Evolutionary conservation across 805 yeast species (phyloP).

Genomic region (Candida sakaeoensis): DNA sequence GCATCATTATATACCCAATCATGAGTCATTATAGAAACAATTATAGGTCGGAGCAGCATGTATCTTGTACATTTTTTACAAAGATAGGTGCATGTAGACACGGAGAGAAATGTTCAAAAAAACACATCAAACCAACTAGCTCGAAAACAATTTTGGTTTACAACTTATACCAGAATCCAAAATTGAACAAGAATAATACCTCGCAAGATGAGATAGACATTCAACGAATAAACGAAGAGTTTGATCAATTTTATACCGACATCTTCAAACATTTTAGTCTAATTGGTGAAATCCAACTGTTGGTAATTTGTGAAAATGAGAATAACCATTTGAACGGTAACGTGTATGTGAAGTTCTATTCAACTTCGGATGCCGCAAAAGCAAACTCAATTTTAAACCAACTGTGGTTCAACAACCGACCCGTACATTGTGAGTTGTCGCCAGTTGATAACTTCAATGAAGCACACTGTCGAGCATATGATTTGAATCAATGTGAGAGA

Average conservation of each 20-base stretch:
- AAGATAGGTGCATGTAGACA: slow-evolving; percentile 93
- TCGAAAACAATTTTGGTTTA: slow-evolving; percentile 65
- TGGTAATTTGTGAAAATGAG: slow-evolving; percentile 79
- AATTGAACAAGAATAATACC: slow-evolving; percentile 29
- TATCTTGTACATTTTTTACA: slow-evolving; percentile 57
- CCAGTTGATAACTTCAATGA: slow-evolving; percentile 70
- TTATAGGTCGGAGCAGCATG: background rate
- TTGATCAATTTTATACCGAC: slow-evolving; percentile 68
- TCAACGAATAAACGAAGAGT: slow-evolving; percentile 40
- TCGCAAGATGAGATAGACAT: slow-evolving; percentile 27
- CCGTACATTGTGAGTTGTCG: slow-evolving; percentile 74
- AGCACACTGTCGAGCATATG: slow-evolving; percentile 74
- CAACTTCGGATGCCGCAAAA: slow-evolving; percentile 52
- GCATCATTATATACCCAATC: background rate
- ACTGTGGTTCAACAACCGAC: slow-evolving; percentile 78
- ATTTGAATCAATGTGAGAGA: slow-evolving; percentile 61
- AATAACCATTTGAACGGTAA: slow-evolving; percentile 83
- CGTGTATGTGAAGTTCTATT: slow-evolving; percentile 65
- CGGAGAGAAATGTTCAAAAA: slow-evolving; percentile 80
- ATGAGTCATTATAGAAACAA: slow-evolving; percentile 4
- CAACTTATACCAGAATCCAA: slow-evolving; percentile 63
- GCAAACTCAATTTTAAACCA: slow-evolving; percentile 64
- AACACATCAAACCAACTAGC: slow-evolving; percentile 60
- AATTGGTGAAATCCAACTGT: slow-evolving; percentile 50
- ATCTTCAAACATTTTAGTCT: slow-evolving; percentile 57